Conservation (phyloP, 805 yeast species). For the Yarrowia sp. region DNA sequence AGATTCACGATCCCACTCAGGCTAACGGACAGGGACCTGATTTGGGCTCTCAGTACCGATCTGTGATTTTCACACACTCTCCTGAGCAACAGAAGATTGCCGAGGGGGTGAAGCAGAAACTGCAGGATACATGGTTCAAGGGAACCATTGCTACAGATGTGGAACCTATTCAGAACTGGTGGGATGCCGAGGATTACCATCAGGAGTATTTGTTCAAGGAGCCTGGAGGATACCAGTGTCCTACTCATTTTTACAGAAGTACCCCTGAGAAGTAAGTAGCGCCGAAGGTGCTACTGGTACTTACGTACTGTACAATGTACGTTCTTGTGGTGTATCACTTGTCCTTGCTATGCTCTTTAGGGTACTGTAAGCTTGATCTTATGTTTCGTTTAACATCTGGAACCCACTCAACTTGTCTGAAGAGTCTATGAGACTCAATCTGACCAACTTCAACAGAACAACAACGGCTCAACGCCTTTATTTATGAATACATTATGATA, state of each 20-base stretch:
- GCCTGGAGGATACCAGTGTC: constrained; percentile 86
- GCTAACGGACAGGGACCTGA: constrained; percentile 83
- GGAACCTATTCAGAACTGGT: constrained; percentile 65
- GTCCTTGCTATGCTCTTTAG: no score
- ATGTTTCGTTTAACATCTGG: no score
- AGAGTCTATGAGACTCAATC: no score
- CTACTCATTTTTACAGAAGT: constrained; percentile 78
- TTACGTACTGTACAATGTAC: no score
- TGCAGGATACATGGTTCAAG: constrained; percentile 77
- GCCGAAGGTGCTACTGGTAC: no score
- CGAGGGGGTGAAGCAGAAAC: constrained; percentile 46
- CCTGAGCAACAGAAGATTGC: constrained; percentile 52
- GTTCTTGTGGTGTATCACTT: no score
- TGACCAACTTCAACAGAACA: neutral
- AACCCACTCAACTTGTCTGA: no score
- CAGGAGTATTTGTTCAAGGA: constrained; percentile 76
- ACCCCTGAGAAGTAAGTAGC: constrained; percentile 40
- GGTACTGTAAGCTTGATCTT: no score
- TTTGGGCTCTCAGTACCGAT: constrained; percentile 83
- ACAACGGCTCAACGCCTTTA: neutral
- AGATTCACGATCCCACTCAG: constrained; percentile 93
- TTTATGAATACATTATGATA: neutral
- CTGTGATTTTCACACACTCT: constrained; percentile 67
- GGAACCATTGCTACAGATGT: constrained; percentile 65
- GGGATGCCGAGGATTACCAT: constrained; percentile 96